Evolutionary conservation across 441 rosid species (phyloP), one percentile per base, ranked within the genome.

Genomic region (Sinapis alba): DNA sequence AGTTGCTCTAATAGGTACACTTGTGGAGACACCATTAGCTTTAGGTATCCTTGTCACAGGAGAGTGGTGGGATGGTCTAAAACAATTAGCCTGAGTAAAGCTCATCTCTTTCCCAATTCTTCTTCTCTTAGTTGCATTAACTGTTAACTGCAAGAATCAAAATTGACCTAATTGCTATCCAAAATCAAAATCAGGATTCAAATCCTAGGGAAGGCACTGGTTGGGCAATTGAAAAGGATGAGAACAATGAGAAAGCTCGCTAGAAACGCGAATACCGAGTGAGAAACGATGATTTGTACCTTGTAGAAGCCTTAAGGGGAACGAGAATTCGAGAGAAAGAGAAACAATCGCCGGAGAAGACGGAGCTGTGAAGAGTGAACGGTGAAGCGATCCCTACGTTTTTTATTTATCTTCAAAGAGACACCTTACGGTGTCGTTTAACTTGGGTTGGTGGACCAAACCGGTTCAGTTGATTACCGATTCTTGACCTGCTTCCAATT

Each of bases 41-140:
- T 60, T 78, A 12, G 62, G 28, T 11, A 12, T 34, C 4, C 59
- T 69, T 5, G 71, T 47, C 54, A 16, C 45, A 50, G 62, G 51
- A 54, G 13, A 27, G 70, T 47, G 21, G 54, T 51, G 21, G 0
- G 66, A 58, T 16, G 88, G 86, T 53, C 74, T 71, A 50, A 74
- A 62, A 16, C 80, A 72, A 75, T 78, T 78, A 41, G 84, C 77
- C 56, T 78, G 88, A 75, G 84, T 38, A 67, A 83, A 86, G 57
- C 80, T 86, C 84, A 84, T 85, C 81, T 78, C 21, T 47, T 45
- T 86, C 66, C 66, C 24, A 62, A 72, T 50, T 15, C 19, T 72
- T 53, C 38, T 59, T 32, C 47, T 59, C 62, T 59, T 50, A 47
- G 23, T 28, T 6, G 47, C 68, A 74, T 64, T 24, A 62, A 68